Conservation (phyloP, 2,329 filamentous ascomycete genomes). For the Purpureocillium takamizusanense region DNA sequence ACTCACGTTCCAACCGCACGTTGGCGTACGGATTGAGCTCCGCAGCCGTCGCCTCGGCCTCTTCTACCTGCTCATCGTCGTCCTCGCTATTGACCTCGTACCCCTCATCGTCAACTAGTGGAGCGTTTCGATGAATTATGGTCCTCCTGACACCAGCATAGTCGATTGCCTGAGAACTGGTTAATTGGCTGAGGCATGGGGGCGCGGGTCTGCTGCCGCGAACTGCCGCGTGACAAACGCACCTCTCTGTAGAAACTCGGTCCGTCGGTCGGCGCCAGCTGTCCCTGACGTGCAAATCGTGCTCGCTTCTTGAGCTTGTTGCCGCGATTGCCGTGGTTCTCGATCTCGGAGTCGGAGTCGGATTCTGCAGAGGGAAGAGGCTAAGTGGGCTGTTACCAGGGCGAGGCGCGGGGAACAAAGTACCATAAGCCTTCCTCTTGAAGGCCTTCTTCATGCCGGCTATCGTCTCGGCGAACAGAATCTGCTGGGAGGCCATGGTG, state of each 20-base stretch:
- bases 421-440: constrained; percentile 55
- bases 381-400: constrained; percentile 10
- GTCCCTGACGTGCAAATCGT: constrained; percentile 60
- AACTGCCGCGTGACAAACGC: constrained; percentile 14
- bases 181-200: constrained; percentile 13
- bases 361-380: constrained; percentile 46
- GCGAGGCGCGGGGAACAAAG: constrained; percentile 5
- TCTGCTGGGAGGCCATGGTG: constrained; percentile 43
- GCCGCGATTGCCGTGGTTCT: constrained; percentile 63
- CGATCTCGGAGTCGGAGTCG: constrained; percentile 67
- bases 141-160: constrained; percentile 64
- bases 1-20: constrained; percentile 57
- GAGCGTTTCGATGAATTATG: constrained; percentile 67
- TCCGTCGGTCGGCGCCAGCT: constrained; percentile 56
- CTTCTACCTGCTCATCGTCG: constrained; percentile 53
- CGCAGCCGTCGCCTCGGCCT: constrained; percentile 52
- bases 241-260: constrained; percentile 66
- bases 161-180: constrained; percentile 49
- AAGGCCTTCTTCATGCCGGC: constrained; percentile 59
- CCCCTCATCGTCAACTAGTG: constrained; percentile 67
- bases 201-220: constrained; percentile 3
- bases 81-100: constrained; percentile 68
- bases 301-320: constrained; percentile 72
- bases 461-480: constrained; percentile 58
- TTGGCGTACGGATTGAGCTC: constrained; percentile 68